These are phyloP conservation scores for Cryphonectria nitschkei DNA, from an alignment of 2,329 filamentous ascomycete species.

Conservation along the genomic window DNA sequence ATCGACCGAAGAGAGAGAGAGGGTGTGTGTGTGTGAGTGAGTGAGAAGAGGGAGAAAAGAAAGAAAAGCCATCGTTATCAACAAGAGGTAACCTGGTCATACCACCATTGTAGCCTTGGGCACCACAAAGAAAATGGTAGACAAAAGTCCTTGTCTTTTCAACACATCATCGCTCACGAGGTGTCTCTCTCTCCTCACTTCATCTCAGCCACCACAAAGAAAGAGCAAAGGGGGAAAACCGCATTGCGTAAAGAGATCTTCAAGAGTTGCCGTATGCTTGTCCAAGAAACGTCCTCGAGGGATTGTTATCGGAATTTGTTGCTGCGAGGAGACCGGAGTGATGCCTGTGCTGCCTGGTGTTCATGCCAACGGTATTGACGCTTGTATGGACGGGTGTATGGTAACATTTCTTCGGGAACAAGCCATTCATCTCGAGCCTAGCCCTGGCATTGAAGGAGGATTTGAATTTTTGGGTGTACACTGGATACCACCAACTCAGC, in stretches of 20 bases:
- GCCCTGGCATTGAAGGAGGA: background rate
- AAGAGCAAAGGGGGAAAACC: too few relatives aligned
- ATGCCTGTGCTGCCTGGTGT: background rate
- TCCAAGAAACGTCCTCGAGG: background rate
- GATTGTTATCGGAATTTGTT: background rate
- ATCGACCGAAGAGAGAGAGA: too few relatives aligned
- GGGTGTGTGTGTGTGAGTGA: too few relatives aligned
- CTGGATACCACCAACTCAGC: background rate
- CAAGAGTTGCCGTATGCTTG: background rate
- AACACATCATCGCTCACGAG: background rate
- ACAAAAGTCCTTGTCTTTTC: background rate
- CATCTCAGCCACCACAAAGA: background rate
- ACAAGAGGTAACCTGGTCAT: background rate
- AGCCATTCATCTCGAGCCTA: background rate
- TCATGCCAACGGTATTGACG: too few relatives aligned
- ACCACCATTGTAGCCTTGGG: background rate
- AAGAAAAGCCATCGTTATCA: too few relatives aligned
- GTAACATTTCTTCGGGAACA: background rate
- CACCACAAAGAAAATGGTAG: slow-evolving; percentile 9
- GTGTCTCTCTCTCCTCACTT: too few relatives aligned
- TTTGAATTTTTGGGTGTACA: too few relatives aligned
- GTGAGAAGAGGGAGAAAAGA: too few relatives aligned
- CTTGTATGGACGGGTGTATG: background rate
- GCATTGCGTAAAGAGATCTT: too few relatives aligned
- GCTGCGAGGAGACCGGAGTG: background rate